Base-by-base conservation (phyloP, 2,329 filamentous ascomycete species). In the Xylaria sp. region DNA sequence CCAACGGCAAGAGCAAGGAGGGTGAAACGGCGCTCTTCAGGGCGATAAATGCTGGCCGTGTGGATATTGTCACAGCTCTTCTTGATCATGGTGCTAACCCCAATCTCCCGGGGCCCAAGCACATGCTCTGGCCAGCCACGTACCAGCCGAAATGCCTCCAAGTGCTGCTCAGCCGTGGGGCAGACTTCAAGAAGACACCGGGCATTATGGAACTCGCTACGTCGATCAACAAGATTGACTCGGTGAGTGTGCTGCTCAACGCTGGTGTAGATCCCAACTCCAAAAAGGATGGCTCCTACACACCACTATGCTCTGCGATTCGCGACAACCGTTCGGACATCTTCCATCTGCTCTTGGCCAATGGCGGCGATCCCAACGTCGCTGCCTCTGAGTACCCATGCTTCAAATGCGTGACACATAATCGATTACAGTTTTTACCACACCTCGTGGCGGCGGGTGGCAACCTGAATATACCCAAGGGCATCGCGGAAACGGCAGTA, bases 321-420 rank as follows among this genome's bases (percentile, higher is more conserved):
- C 87, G 89, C 25, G 89, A 92, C 76, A 86, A 91, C 74, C 84
- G 86, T 54, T 75, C 80, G 25, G 87, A 90, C 15, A 87, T 92
- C 42, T 83, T 92, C 56, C 80, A 85, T 15, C 83, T 90, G 13
- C 82, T 92, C 3, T 79, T 89, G 17, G 75, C 76, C 55, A 83
- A 83, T 70, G 84, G 86, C 3, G 89, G 89, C 87, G 85, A 90
- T 68, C 87, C 89, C 15, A 91, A 92, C 71, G 76, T 87, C 0
- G 83, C 83, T 6, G 87, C 88, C 0, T 84, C 86, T 51, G 89
- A 91, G 73, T 90, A 89, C 72, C 89, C 89, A 0, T 81, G 85
- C 4, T 91, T 89, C 82, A 91, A 91, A 75, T 91, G 89, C 67
- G 84, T 92, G 27, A 90, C 89, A 0, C 89, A 91, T 74, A 84